phyloP scores from a whole-genome alignment of 2,329 filamentous ascomycete genomes.

The Stromatinia cepivora region DNA sequence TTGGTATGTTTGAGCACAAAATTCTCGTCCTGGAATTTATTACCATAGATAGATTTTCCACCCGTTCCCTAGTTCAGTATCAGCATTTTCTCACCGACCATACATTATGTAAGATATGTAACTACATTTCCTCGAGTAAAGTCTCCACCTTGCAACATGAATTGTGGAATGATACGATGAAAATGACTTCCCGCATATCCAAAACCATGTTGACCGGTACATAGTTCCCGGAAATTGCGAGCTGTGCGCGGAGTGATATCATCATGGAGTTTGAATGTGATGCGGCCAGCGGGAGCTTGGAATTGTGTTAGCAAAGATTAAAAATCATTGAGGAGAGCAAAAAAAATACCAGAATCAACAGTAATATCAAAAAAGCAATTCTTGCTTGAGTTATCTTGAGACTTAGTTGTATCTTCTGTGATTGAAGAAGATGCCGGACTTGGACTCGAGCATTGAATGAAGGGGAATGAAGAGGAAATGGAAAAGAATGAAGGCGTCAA shows the following conservation, averaged over 20 bases:
- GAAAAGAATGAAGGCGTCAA: constrained; percentile 19
- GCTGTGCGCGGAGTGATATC: constrained; percentile 90
- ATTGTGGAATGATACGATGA: constrained; percentile 89
- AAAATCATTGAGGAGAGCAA: too few relatives aligned
- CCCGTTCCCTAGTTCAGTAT: constrained; percentile 64
- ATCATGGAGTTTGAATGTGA: constrained; percentile 82
- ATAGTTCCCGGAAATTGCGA: constrained; percentile 92
- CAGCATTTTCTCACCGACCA: constrained; percentile 56
- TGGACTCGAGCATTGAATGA: constrained; percentile 10
- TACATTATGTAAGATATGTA: too few relatives aligned
- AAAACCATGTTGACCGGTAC: constrained; percentile 79
- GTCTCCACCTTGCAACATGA: constrained; percentile 97
- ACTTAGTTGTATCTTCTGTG: not conserved
- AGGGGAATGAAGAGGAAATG: constrained; percentile 11
- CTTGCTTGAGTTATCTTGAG: not conserved
- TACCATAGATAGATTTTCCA: constrained; percentile 91
- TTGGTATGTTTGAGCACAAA: constrained; percentile 72
- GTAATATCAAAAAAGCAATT: constrained; percentile 22
- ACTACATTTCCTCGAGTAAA: constrained; percentile 88
- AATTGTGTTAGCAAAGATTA: not conserved
- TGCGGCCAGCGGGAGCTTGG: constrained; percentile 55
- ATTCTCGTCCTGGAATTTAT: constrained; percentile 94
- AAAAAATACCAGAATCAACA: constrained; percentile 6
- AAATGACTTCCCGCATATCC: constrained; percentile 82
- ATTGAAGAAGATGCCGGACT: not conserved